These are phyloP conservation scores for Erythrophleum ivorense DNA, from an alignment of 331 rosid genomes.

Conservation along the genomic window DNA sequence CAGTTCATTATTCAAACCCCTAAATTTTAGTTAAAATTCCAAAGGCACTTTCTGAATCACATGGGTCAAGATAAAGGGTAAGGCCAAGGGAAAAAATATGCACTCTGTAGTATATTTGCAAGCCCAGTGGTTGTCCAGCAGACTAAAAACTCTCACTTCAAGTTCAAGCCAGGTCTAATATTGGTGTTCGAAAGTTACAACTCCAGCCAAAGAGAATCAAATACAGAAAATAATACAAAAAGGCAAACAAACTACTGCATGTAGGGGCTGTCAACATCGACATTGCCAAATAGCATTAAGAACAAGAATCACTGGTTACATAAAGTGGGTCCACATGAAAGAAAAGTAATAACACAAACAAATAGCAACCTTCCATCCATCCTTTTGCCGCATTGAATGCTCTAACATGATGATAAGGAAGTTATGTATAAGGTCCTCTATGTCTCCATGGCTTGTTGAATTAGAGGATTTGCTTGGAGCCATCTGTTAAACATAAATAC, in stretches of 20 bases:
- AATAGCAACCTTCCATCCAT: slow-evolving; percentile 95
- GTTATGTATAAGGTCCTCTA: slow-evolving; percentile 87
- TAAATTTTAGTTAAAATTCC: neutral
- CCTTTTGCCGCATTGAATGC: slow-evolving; percentile 95
- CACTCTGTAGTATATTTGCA: neutral
- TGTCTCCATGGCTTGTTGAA: slow-evolving; percentile 65
- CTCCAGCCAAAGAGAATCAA: slow-evolving; percentile 32
- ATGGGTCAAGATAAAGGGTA: slow-evolving; percentile 17
- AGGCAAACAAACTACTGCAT: neutral
- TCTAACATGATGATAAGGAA: slow-evolving; percentile 81
- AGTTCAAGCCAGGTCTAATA: slow-evolving; percentile 18
- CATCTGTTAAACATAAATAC: slow-evolving; percentile 57
- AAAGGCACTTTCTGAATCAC: slow-evolving; percentile 22
- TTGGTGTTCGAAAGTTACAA: slow-evolving; percentile 18
- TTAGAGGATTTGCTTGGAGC: slow-evolving; percentile 63
- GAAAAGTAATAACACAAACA: slow-evolving; percentile 24
- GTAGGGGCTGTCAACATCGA: slow-evolving; percentile 20
- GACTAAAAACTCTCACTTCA: slow-evolving; percentile 3
- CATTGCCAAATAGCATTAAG: slow-evolving; percentile 30
- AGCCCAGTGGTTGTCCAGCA: slow-evolving; percentile 6
- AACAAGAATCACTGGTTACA: slow-evolving; percentile 6
- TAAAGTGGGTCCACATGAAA: slow-evolving; percentile 13
- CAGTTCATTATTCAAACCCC: slow-evolving; percentile 1
- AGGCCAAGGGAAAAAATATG: neutral
- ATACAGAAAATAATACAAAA: slow-evolving; percentile 11